phyloP scores from a whole-genome alignment of 331 rosid genomes.

The Quercus phellos region DNA sequence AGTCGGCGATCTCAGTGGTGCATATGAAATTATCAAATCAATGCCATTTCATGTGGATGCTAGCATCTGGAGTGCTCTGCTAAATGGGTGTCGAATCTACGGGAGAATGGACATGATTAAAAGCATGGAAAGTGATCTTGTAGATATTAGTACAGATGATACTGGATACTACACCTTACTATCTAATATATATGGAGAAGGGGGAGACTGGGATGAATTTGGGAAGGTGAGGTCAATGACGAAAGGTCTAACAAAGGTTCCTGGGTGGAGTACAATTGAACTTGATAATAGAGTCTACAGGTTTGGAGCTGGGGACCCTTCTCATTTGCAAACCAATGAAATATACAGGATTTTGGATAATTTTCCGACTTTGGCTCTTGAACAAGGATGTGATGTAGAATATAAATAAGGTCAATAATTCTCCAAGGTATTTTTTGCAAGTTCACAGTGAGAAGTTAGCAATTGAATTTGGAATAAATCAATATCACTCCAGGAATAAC shows the following conservation, averaged over 20 bases:
- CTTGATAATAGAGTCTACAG: constrained; percentile 53
- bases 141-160: constrained; percentile 54
- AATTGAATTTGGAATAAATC: constrained; percentile 13
- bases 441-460: constrained; percentile 5
- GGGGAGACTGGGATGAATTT: constrained; percentile 71
- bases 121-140: constrained; percentile 43
- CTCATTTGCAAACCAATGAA: constrained; percentile 47
- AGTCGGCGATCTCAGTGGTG: constrained; percentile 64
- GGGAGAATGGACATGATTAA: constrained; percentile 54
- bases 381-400: constrained; percentile 36
- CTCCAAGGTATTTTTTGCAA: not conserved
- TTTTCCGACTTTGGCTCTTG: constrained; percentile 43
- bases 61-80: constrained; percentile 79
- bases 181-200: constrained; percentile 85
- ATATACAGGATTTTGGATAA: constrained; percentile 35
- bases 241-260: constrained; percentile 81
- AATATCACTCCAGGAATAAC: constrained; percentile 2
- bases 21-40: constrained; percentile 58
- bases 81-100: constrained; percentile 86
- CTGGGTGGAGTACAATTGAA: constrained; percentile 75
- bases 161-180: constrained; percentile 78
- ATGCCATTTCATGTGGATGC: constrained; percentile 49
- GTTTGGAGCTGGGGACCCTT: constrained; percentile 70
- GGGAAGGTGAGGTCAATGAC: constrained; percentile 65
- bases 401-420: constrained; percentile 7